These are phyloP conservation scores for Boletus coccyginus DNA, from an alignment of 768 basidiomycete species.

Conservation along the genomic window DNA sequence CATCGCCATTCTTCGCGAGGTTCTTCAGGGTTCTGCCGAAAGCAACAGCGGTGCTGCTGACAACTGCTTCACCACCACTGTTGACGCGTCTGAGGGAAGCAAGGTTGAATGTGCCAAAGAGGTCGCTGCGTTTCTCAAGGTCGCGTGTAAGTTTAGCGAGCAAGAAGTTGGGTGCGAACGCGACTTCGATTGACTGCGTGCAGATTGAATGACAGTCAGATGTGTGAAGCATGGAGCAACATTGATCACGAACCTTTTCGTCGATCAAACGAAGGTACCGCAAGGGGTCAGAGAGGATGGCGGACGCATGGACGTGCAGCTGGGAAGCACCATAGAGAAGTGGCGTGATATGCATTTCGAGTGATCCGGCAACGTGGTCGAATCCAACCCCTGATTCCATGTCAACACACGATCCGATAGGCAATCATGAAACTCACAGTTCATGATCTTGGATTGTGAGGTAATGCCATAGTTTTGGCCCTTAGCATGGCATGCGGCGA, in stretches of 20 bases:
- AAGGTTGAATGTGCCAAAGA: slow-evolving; percentile 32
- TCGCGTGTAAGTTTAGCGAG: slow-evolving; percentile 38
- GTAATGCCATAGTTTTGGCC: slow-evolving; percentile 34
- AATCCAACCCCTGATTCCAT: slow-evolving; percentile 37
- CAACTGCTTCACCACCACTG: slow-evolving; percentile 43
- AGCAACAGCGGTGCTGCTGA: slow-evolving; percentile 36
- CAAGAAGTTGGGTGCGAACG: slow-evolving; percentile 43
- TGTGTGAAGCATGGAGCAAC: too few relatives aligned
- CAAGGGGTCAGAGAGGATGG: slow-evolving; percentile 24
- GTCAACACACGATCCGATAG: not conserved
- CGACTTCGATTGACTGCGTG: slow-evolving; percentile 30
- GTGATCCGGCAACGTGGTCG: slow-evolving; percentile 44
- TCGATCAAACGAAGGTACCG: slow-evolving; percentile 32
- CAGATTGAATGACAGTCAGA: not conserved
- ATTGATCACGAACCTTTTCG: slow-evolving; percentile 31
- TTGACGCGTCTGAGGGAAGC: slow-evolving; percentile 35
- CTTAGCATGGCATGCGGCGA: slow-evolving; percentile 35
- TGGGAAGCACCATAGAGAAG: slow-evolving; percentile 30
- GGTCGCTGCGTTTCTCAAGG: slow-evolving; percentile 21
- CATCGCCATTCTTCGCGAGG: slow-evolving; percentile 20
- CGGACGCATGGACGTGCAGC: slow-evolving; percentile 22
- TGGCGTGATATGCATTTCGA: slow-evolving; percentile 43
- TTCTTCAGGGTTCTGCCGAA: slow-evolving; percentile 34
- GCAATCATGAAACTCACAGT: slow-evolving; percentile 29
- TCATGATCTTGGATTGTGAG: slow-evolving; percentile 35